These are phyloP conservation scores for Panicum miliaceum DNA, from an alignment of 176 grass and related monocot genomes.

Conservation along the genomic window DNA sequence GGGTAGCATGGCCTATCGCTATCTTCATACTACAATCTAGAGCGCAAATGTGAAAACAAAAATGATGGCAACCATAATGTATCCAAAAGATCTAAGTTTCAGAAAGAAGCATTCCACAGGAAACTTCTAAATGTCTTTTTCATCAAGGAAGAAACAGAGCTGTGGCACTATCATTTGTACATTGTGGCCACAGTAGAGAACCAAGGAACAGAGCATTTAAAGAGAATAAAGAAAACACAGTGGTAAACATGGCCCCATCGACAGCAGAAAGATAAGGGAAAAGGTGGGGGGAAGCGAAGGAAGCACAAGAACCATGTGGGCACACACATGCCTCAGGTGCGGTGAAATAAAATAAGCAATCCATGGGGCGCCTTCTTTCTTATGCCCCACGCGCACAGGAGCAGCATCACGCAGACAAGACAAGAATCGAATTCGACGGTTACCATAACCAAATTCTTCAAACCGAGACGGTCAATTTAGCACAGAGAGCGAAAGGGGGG, in stretches of 20 bases:
- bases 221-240: slow-evolving; percentile 8
- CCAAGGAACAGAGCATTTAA: background rate
- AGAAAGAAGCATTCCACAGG: background rate
- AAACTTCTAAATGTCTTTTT: background rate
- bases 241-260: slow-evolving; percentile 37
- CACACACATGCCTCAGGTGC: slow-evolving; percentile 39
- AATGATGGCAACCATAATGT: background rate
- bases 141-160: background rate
- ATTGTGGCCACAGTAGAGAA: background rate
- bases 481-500: background rate
- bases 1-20: background rate
- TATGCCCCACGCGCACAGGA: slow-evolving; percentile 20
- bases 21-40: background rate
- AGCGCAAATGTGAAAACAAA: background rate
- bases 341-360: slow-evolving; percentile 38
- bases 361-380: no score
- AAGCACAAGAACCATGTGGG: slow-evolving; percentile 45
- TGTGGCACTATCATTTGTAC: background rate
- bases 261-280: background rate
- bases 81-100: background rate
- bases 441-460: background rate
- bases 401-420: slow-evolving; percentile 7
- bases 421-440: slow-evolving; percentile 16
- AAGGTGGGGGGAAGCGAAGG: background rate
- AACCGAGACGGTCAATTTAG: background rate